Evolutionary conservation across 2,329 filamentous ascomycete species (phyloP), one percentile per base, ranked within the genome.

Genomic region (Paecilomyces fulvus): DNA sequence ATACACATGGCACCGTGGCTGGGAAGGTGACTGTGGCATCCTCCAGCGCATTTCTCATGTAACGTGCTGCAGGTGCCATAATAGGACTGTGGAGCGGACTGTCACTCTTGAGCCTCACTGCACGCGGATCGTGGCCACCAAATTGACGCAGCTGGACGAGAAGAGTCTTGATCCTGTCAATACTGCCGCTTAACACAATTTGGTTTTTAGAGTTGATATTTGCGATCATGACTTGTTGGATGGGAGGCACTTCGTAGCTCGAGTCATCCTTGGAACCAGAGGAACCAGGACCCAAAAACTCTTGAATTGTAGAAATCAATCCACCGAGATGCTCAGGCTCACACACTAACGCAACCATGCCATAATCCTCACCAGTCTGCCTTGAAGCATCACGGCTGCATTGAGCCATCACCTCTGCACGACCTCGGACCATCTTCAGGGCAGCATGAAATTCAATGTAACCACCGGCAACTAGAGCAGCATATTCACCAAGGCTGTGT

Each of bases 131-230:
- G 70, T 96, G 91, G 10, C 92, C 92, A 9, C 90, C 84, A 69
- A 96, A 96, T 69, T 95, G 90, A 53, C 91, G 80, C 57, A 97
- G 80, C 69, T 96, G 91, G 10, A 89, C 85, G 54, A 96, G 77
- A 17, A 96, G 83, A 56, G 86, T 87, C 65, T 84, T 86, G 71
- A 96, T 96, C 63, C 85, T 82, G 65, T 87, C 86, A 54, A 96
- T 86, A 72, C 86, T 92, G 33, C 92, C 92, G 68, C 89, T 94
- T 54, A 97, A 79, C 53, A 96, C 92, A 65, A 97, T 95, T 75
- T 97, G 92, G 70, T 96, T 96, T 76, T 91, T 94, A 71, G 87
- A 90, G 76, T 97, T 97, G 75, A 95, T 85, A 73, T 97, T 96
- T 58, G 91, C 92, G 64, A 97, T 91, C 63, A 88, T 79, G 53